Evolutionary conservation across 2,329 filamentous ascomycete genomes (phyloP).

Genomic region (Chrysosporium queenslandicum): DNA sequence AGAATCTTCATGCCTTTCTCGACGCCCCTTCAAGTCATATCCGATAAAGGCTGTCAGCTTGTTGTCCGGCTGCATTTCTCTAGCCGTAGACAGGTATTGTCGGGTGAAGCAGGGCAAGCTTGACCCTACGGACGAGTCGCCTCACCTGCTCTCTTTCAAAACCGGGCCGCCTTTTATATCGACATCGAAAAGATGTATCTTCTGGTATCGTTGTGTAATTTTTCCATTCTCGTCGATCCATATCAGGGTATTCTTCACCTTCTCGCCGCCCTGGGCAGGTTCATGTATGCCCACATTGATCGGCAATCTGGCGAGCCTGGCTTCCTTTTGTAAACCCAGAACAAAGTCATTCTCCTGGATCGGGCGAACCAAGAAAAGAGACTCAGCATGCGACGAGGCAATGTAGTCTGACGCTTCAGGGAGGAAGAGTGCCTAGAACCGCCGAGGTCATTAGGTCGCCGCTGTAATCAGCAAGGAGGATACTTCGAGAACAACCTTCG

Average conservation of each 20-base stretch:
- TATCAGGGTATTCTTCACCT: constrained; percentile 54
- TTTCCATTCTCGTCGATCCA: constrained; percentile 55
- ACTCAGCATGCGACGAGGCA: constrained; percentile 55
- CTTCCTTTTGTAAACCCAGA: constrained; percentile 59
- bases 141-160: constrained; percentile 51
- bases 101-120: neutral
- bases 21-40: constrained; percentile 42
- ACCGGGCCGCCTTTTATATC: constrained; percentile 48
- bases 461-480: constrained; percentile 13
- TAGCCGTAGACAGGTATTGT: neutral
- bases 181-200: constrained; percentile 81
- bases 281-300: constrained; percentile 88
- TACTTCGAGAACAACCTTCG: constrained; percentile 50
- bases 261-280: constrained; percentile 44
- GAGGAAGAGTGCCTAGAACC: constrained; percentile 67
- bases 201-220: constrained; percentile 63
- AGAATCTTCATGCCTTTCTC: constrained; percentile 56
- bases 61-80: neutral
- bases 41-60: neutral
- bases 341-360: constrained; percentile 62
- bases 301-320: constrained; percentile 52
- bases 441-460: neutral
- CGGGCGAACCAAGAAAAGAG: constrained; percentile 59
- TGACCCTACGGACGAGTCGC: neutral
- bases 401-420: constrained; percentile 92